phyloP scores from a whole-genome alignment of 2,329 filamentous ascomycete genomes.

The Hypoxylon sp. region DNA sequence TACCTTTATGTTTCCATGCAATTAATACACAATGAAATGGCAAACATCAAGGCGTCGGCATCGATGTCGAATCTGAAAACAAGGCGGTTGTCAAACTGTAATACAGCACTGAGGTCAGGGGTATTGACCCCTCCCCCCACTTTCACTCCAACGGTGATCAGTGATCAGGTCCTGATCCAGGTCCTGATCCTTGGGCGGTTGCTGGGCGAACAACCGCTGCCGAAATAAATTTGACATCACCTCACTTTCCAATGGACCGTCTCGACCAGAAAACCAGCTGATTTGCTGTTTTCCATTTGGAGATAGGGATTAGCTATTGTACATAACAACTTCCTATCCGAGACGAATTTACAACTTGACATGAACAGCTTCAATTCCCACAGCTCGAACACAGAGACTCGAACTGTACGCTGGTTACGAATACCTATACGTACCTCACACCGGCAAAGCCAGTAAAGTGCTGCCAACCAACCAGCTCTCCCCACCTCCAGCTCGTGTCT shows the following conservation, averaged over 20 bases:
- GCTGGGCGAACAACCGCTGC: constrained; percentile 44
- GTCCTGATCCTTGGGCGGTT: constrained; percentile 21
- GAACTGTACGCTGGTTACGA: constrained; percentile 10
- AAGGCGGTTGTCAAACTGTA: constrained; percentile 2
- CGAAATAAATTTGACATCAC: constrained; percentile 43
- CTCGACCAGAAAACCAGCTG: constrained; percentile 8
- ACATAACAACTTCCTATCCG: constrained; percentile 13
- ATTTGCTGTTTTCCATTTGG: constrained; percentile 23
- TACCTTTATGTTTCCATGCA: not conserved
- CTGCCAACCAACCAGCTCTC: constrained; percentile 37
- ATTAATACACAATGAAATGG: not conserved
- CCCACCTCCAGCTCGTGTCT: constrained; percentile 47
- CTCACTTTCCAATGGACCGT: constrained; percentile 10
- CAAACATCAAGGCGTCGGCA: not conserved
- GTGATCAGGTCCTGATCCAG: not conserved
- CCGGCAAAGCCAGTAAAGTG: constrained; percentile 32
- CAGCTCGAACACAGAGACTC: constrained; percentile 7
- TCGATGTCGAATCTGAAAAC: not conserved
- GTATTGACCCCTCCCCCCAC: constrained; percentile 40
- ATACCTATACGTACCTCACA: constrained; percentile 24
- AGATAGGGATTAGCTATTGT: constrained; percentile 18
- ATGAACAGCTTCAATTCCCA: constrained; percentile 14
- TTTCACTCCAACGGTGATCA: constrained; percentile 27
- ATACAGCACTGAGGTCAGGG: not conserved
- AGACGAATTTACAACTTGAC: constrained; percentile 15